Evolutionary conservation across 495 filamentous ascomycete species (phyloP).

Genomic region (Trichocladium antarcticum): DNA sequence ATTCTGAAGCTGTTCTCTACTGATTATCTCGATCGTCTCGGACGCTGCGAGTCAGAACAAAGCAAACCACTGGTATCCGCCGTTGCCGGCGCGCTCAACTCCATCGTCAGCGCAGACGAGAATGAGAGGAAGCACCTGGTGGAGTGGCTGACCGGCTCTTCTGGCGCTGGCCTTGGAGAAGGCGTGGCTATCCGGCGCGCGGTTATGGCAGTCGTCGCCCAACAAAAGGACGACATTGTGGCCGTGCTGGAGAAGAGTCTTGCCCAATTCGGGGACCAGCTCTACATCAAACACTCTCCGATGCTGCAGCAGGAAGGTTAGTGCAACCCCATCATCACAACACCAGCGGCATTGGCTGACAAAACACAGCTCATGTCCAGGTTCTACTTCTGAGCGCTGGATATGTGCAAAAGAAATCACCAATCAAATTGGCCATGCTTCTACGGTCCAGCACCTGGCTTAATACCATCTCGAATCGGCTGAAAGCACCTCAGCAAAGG

Average conservation of each 20-base stretch:
- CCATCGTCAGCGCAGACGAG: conserved; percentile 28
- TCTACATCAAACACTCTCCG: conserved; percentile 77
- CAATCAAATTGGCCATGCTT: conserved; percentile 49
- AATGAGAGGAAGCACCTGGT: conserved; percentile 42
- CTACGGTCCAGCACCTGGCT: conserved; percentile 62
- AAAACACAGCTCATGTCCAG: conserved; percentile 55
- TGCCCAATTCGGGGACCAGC: conserved; percentile 65
- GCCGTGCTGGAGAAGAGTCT: conserved; percentile 55
- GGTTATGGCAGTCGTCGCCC: conserved; percentile 48
- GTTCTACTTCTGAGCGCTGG: conserved; percentile 67
- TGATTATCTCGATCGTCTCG: conserved; percentile 35
- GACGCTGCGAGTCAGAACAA: conserved; percentile 21
- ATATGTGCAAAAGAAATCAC: conserved; percentile 53
- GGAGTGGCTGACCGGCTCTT: conserved; percentile 57
- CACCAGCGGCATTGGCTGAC: conserved; percentile 21
- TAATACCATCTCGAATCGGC: conserved; percentile 71
- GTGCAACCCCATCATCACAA: conserved; percentile 7
- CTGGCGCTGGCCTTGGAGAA: conserved; percentile 54
- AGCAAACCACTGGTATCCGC: conserved; percentile 34
- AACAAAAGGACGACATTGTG: conserved; percentile 43
- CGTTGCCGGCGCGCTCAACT: conserved; percentile 35
- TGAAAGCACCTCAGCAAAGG: conserved; percentile 61
- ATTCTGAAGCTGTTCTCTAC: conserved; percentile 50
- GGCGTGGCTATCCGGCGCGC: conserved; percentile 52
- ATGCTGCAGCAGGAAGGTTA: conserved; percentile 77